Evolutionary conservation across 441 rosid species (phyloP).

Genomic region (Erodium trifolium): DNA sequence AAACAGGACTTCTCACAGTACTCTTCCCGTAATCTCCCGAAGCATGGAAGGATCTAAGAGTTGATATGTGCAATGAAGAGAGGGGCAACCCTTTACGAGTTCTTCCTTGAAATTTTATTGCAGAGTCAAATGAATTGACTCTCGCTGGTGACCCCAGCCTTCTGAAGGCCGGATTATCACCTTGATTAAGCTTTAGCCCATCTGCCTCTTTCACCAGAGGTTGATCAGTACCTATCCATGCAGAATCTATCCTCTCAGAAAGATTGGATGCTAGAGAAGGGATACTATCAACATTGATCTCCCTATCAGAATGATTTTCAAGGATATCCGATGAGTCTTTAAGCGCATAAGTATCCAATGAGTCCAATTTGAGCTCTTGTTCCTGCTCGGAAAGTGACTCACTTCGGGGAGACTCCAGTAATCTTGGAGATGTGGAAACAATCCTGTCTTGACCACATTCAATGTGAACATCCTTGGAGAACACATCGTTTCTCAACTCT

Average conservation of each 20-base stretch:
- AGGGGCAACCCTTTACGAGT: slow-evolving; percentile 49
- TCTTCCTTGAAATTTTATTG: slow-evolving; percentile 57
- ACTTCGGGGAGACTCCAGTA: slow-evolving; percentile 25
- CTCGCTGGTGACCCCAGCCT: slow-evolving; percentile 52
- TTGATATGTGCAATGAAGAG: slow-evolving; percentile 49
- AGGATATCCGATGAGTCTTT: slow-evolving; percentile 15
- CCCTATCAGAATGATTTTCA: slow-evolving; percentile 40
- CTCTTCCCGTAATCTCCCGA: slow-evolving; percentile 61
- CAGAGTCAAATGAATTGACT: slow-evolving; percentile 85
- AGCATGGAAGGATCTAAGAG: slow-evolving; percentile 74
- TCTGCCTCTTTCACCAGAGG: slow-evolving; percentile 27
- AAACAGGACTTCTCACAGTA: slow-evolving; percentile 78
- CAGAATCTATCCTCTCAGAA: slow-evolving; percentile 85
- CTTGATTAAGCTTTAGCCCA: slow-evolving; percentile 19
- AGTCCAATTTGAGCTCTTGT: slow-evolving; percentile 15
- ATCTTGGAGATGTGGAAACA: slow-evolving; percentile 23
- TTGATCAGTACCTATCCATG: slow-evolving; percentile 81
- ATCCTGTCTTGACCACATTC: slow-evolving; percentile 23
- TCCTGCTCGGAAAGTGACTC: slow-evolving; percentile 23
- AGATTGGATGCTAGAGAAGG: slow-evolving; percentile 49
- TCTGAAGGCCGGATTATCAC: slow-evolving; percentile 32
- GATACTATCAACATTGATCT: slow-evolving; percentile 23
- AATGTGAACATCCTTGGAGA: slow-evolving; percentile 23
- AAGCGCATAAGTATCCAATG: slow-evolving; percentile 20
- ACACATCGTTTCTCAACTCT: slow-evolving; percentile 25